These are phyloP conservation scores for Apiotrichum gracile DNA, from an alignment of 1,284 basidiomycete genomes.

Conservation along the genomic window DNA sequence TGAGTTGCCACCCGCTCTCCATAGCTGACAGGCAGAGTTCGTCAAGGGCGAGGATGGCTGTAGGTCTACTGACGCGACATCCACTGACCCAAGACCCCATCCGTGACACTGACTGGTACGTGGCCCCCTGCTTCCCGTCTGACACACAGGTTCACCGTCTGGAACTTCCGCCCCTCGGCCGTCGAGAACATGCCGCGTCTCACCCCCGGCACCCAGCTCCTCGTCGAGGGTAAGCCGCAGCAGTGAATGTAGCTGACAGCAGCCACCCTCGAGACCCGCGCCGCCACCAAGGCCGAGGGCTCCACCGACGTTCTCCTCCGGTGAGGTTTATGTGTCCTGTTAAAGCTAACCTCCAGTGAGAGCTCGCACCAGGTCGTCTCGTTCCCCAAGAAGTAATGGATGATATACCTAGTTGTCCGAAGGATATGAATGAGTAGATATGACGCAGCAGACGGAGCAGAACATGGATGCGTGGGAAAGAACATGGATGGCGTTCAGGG, in stretches of 20 bases:
- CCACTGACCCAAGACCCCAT: slow-evolving; percentile 14
- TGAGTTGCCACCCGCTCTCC: slow-evolving; percentile 2
- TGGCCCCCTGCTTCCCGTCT: neutral
- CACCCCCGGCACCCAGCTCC: slow-evolving; percentile 28
- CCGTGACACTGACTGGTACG: slow-evolving; percentile 24
- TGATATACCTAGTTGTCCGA: too few relatives aligned
- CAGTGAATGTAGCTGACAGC: neutral
- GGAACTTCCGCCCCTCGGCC: slow-evolving; percentile 32
- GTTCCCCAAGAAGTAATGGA: slow-evolving; percentile 9
- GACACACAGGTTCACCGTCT: slow-evolving; percentile 34
- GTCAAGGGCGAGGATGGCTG: slow-evolving; percentile 1
- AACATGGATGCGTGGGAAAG: too few relatives aligned
- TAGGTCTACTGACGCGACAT: neutral
- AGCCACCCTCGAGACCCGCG: slow-evolving; percentile 18
- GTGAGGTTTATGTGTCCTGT: neutral
- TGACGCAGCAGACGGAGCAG: too few relatives aligned
- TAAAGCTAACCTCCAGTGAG: slow-evolving; percentile 9
- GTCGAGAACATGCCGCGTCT: slow-evolving; percentile 23
- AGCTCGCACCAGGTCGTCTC: slow-evolving; percentile 18
- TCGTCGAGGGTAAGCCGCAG: slow-evolving; percentile 32
- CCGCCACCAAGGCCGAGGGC: slow-evolving; percentile 10
- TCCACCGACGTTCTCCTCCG: slow-evolving; percentile 17
- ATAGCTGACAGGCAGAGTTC: neutral
- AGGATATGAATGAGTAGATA: neutral
- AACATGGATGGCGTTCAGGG: too few relatives aligned